These are phyloP conservation scores for Artemisia tridentata DNA, from an alignment of 129 eudicot genomes.

Conservation along the genomic window DNA sequence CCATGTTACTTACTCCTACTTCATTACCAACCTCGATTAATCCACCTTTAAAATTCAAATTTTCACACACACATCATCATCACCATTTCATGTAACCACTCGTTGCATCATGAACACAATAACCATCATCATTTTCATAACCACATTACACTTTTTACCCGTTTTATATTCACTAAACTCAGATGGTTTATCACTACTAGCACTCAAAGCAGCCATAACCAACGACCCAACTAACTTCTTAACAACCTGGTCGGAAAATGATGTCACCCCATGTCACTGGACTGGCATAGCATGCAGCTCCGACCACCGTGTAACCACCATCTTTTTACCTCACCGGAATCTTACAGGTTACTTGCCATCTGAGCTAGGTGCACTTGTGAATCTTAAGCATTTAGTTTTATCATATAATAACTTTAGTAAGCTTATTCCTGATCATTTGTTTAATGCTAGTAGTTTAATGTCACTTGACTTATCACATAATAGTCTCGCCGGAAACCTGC, in stretches of 20 bases:
- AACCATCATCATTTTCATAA: background rate
- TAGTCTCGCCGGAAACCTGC: slow-evolving; percentile 52
- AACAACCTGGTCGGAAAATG: slow-evolving; percentile 56
- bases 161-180: slow-evolving; percentile 49
- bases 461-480: slow-evolving; percentile 69
- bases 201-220: slow-evolving; percentile 82
- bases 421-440: slow-evolving; percentile 48
- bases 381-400: slow-evolving; percentile 51
- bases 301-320: slow-evolving; percentile 39
- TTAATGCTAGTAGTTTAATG: slow-evolving; percentile 48
- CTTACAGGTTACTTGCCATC: slow-evolving; percentile 92
- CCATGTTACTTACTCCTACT: slow-evolving; percentile 21
- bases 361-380: slow-evolving; percentile 66
- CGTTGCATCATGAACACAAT: slow-evolving; percentile 23
- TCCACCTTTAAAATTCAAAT: slow-evolving; percentile 36
- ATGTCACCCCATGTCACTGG: slow-evolving; percentile 77
- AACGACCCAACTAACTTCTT: slow-evolving; percentile 61
- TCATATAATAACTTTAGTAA: slow-evolving; percentile 52
- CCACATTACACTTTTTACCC: slow-evolving; percentile 2
- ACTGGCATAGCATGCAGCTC: slow-evolving; percentile 61
- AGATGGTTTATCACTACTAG: slow-evolving; percentile 80
- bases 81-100: slow-evolving; percentile 22
- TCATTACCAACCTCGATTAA: slow-evolving; percentile 43
- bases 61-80: slow-evolving; percentile 19
- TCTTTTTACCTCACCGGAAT: slow-evolving; percentile 51